These are phyloP conservation scores for Teunomyces aglyptinius DNA, from an alignment of 805 yeast genomes.

Conservation along the genomic window DNA sequence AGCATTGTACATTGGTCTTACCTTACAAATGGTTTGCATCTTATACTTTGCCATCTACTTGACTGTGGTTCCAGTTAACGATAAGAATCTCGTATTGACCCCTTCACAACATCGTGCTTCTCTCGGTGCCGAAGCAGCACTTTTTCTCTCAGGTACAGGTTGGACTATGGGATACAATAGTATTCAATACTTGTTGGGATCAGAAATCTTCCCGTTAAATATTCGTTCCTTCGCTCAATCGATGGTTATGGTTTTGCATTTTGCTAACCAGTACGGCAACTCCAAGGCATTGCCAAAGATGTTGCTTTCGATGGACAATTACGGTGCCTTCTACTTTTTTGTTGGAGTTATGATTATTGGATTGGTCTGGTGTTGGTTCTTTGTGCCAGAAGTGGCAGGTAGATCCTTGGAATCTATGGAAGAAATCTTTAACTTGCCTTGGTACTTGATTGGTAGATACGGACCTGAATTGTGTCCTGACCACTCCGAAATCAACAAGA, in stretches of 20 bases:
- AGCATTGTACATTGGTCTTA: constrained; percentile 21
- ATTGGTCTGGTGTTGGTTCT: constrained; percentile 26
- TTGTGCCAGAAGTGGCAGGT: constrained; percentile 24
- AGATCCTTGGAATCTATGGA: constrained; percentile 27
- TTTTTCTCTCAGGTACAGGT: constrained; percentile 22
- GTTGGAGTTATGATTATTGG: constrained; percentile 15
- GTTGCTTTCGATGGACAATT: constrained; percentile 20
- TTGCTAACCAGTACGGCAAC: constrained; percentile 27
- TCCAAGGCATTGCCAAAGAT: constrained; percentile 25
- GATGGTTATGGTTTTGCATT: constrained; percentile 24
- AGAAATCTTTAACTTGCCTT: constrained; percentile 25
- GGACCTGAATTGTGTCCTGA: constrained; percentile 26
- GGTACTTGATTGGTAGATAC: constrained; percentile 25
- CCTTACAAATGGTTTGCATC: constrained; percentile 16
- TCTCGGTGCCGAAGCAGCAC: constrained; percentile 21
- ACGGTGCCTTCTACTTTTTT: constrained; percentile 25
- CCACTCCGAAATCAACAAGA: constrained; percentile 23
- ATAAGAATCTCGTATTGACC: constrained; percentile 9
- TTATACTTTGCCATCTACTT: constrained; percentile 23
- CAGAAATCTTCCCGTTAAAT: constrained; percentile 24
- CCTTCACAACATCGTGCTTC: constrained; percentile 16
- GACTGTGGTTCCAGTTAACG: constrained; percentile 20
- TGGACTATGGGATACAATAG: constrained; percentile 26
- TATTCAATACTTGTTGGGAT: constrained; percentile 23
- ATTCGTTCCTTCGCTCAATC: constrained; percentile 25